Percentiles rank a stretch among this genome's conserved stretches.
Conservation (phyloP, 108 stramenopile species). For the Seminavis robusta region DNA sequence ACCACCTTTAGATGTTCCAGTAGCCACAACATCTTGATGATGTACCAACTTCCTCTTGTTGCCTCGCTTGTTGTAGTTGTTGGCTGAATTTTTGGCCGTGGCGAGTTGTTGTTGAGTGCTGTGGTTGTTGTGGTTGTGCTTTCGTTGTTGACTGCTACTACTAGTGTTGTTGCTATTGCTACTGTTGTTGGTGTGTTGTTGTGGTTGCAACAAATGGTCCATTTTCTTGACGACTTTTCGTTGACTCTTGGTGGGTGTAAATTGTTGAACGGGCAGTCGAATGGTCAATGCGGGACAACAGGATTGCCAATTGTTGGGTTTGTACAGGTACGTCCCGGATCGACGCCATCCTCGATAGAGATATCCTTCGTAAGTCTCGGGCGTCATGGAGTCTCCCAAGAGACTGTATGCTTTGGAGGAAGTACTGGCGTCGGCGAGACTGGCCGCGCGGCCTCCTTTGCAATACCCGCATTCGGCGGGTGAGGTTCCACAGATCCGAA, state of each 20-base stretch:
- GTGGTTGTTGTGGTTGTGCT: no score
- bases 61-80: no score
- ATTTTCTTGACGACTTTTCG: conserved; percentile 44
- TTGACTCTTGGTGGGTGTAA: conserved; percentile 60
- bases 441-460: conserved; percentile 39
- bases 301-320: conserved; percentile 69
- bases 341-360: conserved; percentile 81
- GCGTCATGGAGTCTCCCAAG: conserved; percentile 39
- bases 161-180: no score
- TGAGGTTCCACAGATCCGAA: conserved; percentile 55
- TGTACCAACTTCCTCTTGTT: no score
- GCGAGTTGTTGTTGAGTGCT: no score
- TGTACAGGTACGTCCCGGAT: conserved; percentile 76
- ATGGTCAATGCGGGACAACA: conserved; percentile 84
- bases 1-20: no score
- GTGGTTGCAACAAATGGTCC: conserved; percentile 26
- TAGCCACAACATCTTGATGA: no score
- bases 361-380: conserved; percentile 53
- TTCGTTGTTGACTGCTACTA: no score
- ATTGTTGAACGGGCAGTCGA: conserved; percentile 56
- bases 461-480: conserved; percentile 75
- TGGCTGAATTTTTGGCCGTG: no score
- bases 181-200: no score
- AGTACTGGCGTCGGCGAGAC: conserved; percentile 17
- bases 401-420: conserved; percentile 70